phyloP scores from a whole-genome alignment of 2,329 filamentous ascomycete species.

The Lojkania enalia region DNA sequence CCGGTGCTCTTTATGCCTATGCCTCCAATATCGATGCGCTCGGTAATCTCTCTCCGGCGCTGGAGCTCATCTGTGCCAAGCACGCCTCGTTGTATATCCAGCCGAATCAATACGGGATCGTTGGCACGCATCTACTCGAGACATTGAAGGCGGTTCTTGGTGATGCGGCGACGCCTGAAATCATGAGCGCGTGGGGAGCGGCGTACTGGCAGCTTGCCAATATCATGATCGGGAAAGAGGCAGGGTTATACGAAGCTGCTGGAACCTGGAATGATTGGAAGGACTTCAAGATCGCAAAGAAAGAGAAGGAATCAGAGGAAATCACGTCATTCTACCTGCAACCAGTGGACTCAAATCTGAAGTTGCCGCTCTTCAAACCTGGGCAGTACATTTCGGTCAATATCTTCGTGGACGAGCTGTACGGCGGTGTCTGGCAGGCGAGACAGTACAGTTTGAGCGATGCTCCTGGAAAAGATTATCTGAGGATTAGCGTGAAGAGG shows the following conservation, averaged over 20 bases:
- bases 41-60: constrained; percentile 57
- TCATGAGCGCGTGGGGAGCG: constrained; percentile 68
- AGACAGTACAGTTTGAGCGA: constrained; percentile 76
- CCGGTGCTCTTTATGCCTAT: constrained; percentile 69
- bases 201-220: constrained; percentile 75
- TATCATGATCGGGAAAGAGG: constrained; percentile 70
- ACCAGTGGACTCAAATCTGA: constrained; percentile 62
- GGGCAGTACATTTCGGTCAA: constrained; percentile 74
- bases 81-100: constrained; percentile 71
- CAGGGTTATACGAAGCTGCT: constrained; percentile 63
- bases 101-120: constrained; percentile 70
- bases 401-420: constrained; percentile 55
- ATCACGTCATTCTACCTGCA: constrained; percentile 72
- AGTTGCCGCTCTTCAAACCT: constrained; percentile 66
- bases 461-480: constrained; percentile 62
- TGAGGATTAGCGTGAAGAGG: constrained; percentile 72
- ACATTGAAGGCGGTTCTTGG: constrained; percentile 71
- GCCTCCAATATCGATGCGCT: constrained; percentile 73
- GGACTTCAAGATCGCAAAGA: constrained; percentile 66
- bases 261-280: constrained; percentile 69
- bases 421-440: constrained; percentile 62
- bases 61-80: constrained; percentile 75
- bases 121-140: constrained; percentile 68
- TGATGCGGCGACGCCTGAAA: constrained; percentile 64
- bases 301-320: constrained; percentile 67